phyloP scores from a whole-genome alignment of 371 early-diverging fungal species.

The Mortierella sp. region DNA sequence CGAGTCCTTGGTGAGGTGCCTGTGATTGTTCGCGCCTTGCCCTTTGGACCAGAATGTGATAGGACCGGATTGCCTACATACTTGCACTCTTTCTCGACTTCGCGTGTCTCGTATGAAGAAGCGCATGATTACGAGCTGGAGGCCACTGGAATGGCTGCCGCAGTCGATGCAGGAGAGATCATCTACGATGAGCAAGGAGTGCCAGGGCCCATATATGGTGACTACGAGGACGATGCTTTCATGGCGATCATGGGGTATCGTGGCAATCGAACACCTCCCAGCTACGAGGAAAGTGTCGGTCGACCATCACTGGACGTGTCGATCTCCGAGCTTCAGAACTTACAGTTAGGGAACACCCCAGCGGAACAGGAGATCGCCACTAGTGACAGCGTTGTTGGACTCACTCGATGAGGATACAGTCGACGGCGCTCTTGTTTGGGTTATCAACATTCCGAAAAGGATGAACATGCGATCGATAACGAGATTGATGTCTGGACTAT shows the following conservation, averaged over 20 bases:
- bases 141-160: conserved; percentile 15
- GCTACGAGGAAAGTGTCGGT: conserved; percentile 45
- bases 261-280: conserved; percentile 50
- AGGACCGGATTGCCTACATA: conserved; percentile 44
- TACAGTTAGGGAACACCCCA: conserved; percentile 1
- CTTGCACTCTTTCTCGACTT: conserved; percentile 48
- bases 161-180: background rate
- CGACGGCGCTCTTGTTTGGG: background rate
- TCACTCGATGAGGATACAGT: conserved; percentile 23
- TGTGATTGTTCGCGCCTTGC: conserved; percentile 37
- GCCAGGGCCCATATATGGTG: conserved; percentile 37
- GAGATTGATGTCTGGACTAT: background rate
- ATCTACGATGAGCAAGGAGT: conserved; percentile 7
- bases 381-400: conserved; percentile 2
- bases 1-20: conserved; percentile 36
- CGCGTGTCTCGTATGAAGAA: conserved; percentile 48
- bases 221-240: conserved; percentile 50
- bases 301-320: conserved; percentile 42
- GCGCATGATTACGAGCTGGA: conserved; percentile 47
- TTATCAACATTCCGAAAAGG: background rate
- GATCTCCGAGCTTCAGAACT: conserved; percentile 22
- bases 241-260: conserved; percentile 50
- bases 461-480: background rate
- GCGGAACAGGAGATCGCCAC: background rate
- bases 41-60: conserved; percentile 40